Evolutionary conservation across 306 rosid species (phyloP).

Genomic region (Vachellia collinsii): DNA sequence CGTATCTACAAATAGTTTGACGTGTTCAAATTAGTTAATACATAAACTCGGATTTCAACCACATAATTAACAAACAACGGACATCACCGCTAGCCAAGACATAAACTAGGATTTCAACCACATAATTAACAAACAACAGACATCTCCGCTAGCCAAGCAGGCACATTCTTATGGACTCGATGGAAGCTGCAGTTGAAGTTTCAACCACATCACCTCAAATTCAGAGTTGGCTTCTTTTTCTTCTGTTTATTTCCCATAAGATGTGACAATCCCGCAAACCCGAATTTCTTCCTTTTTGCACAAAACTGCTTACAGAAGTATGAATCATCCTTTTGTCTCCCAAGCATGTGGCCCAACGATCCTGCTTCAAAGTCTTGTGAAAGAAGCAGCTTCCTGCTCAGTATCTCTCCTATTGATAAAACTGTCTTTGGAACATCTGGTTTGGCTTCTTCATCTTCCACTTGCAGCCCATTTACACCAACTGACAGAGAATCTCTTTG

Average conservation of each 20-base stretch:
- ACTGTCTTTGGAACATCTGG: conserved; percentile 65
- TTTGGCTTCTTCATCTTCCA: conserved; percentile 48
- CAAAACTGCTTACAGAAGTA: conserved; percentile 52
- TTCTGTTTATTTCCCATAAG: conserved; percentile 72
- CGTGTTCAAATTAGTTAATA: neutral
- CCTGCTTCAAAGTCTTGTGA: conserved; percentile 62
- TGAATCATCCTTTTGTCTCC: conserved; percentile 62
- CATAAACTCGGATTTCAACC: conserved; percentile 22
- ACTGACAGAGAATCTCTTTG: conserved; percentile 54
- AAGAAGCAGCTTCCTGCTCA: conserved; percentile 76
- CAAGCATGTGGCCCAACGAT: conserved; percentile 90
- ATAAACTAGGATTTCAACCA: conserved; percentile 17
- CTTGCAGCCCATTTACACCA: conserved; percentile 57
- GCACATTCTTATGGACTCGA: neutral
- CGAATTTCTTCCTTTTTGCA: conserved; percentile 85
- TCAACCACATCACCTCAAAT: conserved; percentile 59
- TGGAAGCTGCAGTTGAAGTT: neutral
- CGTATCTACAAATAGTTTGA: conserved; percentile 23
- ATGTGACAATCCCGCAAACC: conserved; percentile 74
- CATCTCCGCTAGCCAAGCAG: conserved; percentile 15
- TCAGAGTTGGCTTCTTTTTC: conserved; percentile 71
- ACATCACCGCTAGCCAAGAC: conserved; percentile 25
- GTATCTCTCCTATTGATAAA: conserved; percentile 82
- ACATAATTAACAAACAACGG: conserved; percentile 22
- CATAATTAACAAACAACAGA: conserved; percentile 27